A percentile compares a stretch with the other conserved stretches of the same genome.
phyloP scores from a whole-genome alignment of 495 filamentous ascomycete species.

The Neurospora pannonica region DNA sequence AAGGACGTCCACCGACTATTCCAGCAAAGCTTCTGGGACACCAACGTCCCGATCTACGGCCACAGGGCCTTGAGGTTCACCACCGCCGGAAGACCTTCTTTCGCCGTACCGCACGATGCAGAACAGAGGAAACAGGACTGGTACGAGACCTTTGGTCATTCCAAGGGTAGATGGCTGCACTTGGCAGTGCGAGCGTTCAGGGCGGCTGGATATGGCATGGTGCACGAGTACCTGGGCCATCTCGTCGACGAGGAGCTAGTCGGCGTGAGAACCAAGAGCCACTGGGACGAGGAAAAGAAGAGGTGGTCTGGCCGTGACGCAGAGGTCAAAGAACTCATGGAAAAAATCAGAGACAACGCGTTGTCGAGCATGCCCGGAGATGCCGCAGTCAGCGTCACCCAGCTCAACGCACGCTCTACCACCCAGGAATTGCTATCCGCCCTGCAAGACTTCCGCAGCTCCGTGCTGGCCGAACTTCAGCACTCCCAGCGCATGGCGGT shows the following conservation, averaged over 20 bases:
- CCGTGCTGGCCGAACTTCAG: background rate
- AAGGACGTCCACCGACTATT: background rate
- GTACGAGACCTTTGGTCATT: background rate
- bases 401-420: background rate
- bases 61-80: background rate
- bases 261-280: background rate
- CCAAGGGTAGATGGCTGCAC: background rate
- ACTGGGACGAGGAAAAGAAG: background rate
- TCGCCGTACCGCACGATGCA: background rate
- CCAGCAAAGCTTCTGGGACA: background rate
- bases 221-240: background rate
- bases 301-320: background rate
- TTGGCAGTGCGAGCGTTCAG: background rate
- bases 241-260: slow-evolving; percentile 17
- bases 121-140: background rate
- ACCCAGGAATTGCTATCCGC: background rate
- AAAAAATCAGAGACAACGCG: background rate
- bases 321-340: background rate
- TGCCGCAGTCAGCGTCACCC: background rate
- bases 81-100: background rate
- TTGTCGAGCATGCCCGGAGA: slow-evolving; percentile 6
- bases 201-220: background rate
- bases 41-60: background rate
- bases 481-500: background rate
- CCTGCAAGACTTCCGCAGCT: background rate